phyloP scores from a whole-genome alignment of 2,329 filamentous ascomycete genomes.

The Colletotrichum siamense region DNA sequence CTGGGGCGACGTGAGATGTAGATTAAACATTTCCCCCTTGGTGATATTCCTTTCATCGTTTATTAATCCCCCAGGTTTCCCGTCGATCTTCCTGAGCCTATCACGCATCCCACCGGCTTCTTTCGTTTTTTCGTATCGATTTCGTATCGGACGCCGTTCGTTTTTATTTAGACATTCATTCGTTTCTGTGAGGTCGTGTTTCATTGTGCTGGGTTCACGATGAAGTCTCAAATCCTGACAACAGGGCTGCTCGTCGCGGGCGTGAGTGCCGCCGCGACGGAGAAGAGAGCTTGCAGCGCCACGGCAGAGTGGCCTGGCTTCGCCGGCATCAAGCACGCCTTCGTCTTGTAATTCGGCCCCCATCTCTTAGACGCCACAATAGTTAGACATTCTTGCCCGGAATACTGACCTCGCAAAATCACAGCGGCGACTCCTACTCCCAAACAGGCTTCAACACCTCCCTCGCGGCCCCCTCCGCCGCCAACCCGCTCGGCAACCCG shows the following conservation, averaged over 20 bases:
- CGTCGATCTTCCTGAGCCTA: neutral
- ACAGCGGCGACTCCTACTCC: constrained; percentile 37
- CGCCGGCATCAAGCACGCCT: constrained; percentile 42
- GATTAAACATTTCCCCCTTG: neutral
- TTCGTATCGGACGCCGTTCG: neutral
- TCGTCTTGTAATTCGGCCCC: constrained; percentile 34
- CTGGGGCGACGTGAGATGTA: constrained; percentile 2
- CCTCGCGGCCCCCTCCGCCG: constrained; percentile 52
- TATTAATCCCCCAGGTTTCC: neutral
- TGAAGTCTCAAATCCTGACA: constrained; percentile 2
- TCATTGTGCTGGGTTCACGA: neutral
- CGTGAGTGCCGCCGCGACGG: neutral
- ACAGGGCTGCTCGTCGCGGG: neutral
- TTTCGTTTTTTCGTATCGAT: neutral
- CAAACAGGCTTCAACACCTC: constrained; percentile 57
- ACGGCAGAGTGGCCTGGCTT: constrained; percentile 39
- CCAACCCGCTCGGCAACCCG: constrained; percentile 69
- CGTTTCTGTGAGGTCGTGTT: neutral
- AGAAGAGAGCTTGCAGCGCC: constrained; percentile 25
- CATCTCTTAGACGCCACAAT: fast-evolving
- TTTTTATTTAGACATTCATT: neutral
- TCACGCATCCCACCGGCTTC: neutral
- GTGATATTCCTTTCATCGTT: neutral
- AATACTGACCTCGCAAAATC: neutral
- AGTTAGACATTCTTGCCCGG: neutral